phyloP scores from a whole-genome alignment of 139 green algal genomes.

The Volvox africanus region DNA sequence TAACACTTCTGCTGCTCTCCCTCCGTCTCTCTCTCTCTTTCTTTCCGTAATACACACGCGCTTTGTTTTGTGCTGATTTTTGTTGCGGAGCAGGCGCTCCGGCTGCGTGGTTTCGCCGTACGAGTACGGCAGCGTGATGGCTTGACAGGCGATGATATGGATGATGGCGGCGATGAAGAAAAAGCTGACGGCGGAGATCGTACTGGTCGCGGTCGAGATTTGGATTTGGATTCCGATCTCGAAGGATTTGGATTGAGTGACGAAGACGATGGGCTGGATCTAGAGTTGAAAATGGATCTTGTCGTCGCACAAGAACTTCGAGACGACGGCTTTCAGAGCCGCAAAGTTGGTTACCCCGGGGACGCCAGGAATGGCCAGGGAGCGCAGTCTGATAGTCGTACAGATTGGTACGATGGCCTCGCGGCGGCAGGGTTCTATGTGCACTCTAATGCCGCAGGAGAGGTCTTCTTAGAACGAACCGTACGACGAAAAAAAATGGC shows the following conservation, averaged over 20 bases:
- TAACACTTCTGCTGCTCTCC: no score
- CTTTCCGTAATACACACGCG: no score
- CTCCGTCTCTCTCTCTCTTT: no score
- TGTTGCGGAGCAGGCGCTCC: slow-evolving; percentile 1
- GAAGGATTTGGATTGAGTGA: background rate
- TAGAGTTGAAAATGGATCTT: background rate
- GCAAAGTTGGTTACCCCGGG: background rate
- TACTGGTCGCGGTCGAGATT: background rate
- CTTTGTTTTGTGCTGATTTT: no score
- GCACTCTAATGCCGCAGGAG: background rate
- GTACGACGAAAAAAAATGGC: background rate
- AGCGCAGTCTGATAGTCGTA: no score
- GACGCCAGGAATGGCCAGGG: background rate
- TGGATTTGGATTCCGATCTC: background rate
- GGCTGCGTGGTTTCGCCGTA: background rate
- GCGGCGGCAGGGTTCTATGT: slow-evolving; percentile 18
- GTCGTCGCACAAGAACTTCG: background rate
- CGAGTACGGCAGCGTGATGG: background rate
- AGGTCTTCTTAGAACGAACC: slow-evolving; percentile 40
- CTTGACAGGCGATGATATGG: background rate
- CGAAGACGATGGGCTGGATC: slow-evolving; percentile 11
- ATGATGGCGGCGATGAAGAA: background rate
- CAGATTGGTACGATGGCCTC: slow-evolving; percentile 17
- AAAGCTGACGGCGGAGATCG: background rate
- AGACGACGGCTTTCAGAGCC: no score